Evolutionary conservation across 2,329 filamentous ascomycete genomes (phyloP).

Genomic region (Alternaria sp.): DNA sequence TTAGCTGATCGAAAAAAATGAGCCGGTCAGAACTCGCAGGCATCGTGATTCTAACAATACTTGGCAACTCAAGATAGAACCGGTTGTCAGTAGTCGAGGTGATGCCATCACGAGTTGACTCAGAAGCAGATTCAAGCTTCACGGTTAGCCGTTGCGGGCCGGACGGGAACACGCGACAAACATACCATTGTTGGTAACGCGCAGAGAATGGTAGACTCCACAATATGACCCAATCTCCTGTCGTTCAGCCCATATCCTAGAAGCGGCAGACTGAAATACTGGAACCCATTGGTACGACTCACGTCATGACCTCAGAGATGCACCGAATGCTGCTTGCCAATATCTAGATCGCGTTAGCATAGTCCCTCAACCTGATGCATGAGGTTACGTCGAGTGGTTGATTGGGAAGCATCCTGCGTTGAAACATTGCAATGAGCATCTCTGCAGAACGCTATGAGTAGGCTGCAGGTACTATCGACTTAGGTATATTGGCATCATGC

Average conservation of each 20-base stretch:
- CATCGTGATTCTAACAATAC: background rate
- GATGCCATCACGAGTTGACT: background rate
- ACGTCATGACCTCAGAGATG: background rate
- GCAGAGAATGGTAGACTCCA: background rate
- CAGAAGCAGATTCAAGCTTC: conserved; percentile 1
- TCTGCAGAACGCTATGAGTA: background rate
- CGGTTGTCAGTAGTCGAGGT: background rate
- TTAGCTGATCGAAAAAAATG: background rate
- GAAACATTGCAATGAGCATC: background rate
- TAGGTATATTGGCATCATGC: conserved; percentile 16
- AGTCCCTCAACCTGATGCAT: background rate
- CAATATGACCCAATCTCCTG: background rate
- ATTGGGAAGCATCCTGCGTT: background rate
- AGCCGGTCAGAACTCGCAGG: background rate
- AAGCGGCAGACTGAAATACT: background rate
- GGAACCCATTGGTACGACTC: background rate
- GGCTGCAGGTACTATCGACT: background rate
- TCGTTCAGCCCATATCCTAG: background rate
- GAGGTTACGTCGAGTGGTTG: background rate
- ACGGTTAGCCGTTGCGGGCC: background rate
- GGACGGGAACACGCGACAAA: background rate
- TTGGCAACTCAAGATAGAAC: background rate
- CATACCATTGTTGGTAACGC: background rate
- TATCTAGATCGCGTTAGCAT: conserved; percentile 6
- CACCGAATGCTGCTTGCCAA: background rate